Evolutionary conservation across 2,329 filamentous ascomycete genomes (phyloP).

Genomic region (Aspergillus persii): DNA sequence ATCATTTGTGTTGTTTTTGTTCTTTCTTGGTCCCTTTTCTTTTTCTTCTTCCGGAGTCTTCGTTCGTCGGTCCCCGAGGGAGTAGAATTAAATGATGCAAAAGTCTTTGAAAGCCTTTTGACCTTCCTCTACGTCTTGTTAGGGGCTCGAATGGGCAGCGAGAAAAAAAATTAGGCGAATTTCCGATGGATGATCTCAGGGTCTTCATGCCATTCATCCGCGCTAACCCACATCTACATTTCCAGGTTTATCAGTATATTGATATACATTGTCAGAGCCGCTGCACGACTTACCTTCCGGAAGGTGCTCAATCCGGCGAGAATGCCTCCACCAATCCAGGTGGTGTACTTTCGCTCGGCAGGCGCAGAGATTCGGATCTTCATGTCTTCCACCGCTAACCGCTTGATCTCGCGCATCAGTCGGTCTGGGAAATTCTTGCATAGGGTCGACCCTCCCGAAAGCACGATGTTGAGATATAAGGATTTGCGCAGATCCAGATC

Average conservation of each 20-base stretch:
- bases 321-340: slow-evolving; percentile 98
- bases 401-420: slow-evolving; percentile 85
- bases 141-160: neutral
- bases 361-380: slow-evolving; percentile 98
- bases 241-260: neutral
- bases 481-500: slow-evolving; percentile 94
- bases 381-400: slow-evolving; percentile 96
- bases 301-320: slow-evolving; percentile 95
- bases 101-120: neutral
- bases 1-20: neutral
- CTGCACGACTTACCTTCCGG: slow-evolving; percentile 70
- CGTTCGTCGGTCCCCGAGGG: neutral
- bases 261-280: neutral
- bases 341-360: slow-evolving; percentile 96
- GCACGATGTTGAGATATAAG: slow-evolving; percentile 93
- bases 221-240: slow-evolving; percentile 97
- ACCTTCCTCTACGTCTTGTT: neutral
- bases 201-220: slow-evolving; percentile 99
- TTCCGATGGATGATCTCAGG: slow-evolving; percentile 98
- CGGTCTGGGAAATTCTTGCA: slow-evolving; percentile 97
- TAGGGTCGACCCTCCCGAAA: slow-evolving; percentile 92
- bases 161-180: slow-evolving; percentile 64
- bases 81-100: neutral
- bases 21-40: neutral
- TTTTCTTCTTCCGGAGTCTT: neutral